A percentile compares a stretch with the other conserved stretches of the same genome.
These are phyloP conservation scores for Striga asiatica DNA, from an alignment of 257 asterid species.

Conservation along the genomic window DNA sequence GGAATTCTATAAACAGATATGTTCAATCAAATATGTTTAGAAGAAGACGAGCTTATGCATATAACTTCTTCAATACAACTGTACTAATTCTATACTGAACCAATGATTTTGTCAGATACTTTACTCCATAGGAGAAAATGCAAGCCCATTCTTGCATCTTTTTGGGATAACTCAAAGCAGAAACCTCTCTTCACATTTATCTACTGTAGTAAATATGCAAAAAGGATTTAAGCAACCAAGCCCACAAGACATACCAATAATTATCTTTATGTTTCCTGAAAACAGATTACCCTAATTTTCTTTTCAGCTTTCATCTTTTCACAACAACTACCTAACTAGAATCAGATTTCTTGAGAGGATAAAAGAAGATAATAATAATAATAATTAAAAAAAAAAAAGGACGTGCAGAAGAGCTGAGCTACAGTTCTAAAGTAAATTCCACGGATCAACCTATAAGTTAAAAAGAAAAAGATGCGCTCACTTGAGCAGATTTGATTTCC, in stretches of 20 bases:
- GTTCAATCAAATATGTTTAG: too few relatives aligned
- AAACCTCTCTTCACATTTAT: too few relatives aligned
- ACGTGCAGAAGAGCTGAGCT: not conserved
- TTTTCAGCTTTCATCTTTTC: not conserved
- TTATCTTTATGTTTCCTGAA: too few relatives aligned
- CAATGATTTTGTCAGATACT: not conserved
- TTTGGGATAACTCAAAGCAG: not conserved
- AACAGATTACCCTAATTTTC: not conserved
- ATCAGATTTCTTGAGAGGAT: not conserved
- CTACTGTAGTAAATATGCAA: not conserved
- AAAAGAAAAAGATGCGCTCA: constrained; percentile 10
- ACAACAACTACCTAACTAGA: not conserved
- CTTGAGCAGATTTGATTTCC: constrained; percentile 64
- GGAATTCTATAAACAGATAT: too few relatives aligned
- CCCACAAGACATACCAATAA: too few relatives aligned
- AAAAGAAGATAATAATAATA: not conserved
- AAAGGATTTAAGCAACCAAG: constrained; percentile 9
- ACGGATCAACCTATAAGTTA: too few relatives aligned
- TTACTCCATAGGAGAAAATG: not conserved
- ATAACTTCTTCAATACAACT: not conserved
- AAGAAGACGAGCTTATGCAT: too few relatives aligned
- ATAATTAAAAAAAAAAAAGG: not conserved
- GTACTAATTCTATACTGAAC: constrained; percentile 8
- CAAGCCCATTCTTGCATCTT: not conserved
- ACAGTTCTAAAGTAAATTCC: too few relatives aligned